Percentiles rank a stretch among this genome's conserved stretches.
phyloP scores from a whole-genome alignment of 2,329 filamentous ascomycete genomes.

The Aaosphaeria pasadenensis region DNA sequence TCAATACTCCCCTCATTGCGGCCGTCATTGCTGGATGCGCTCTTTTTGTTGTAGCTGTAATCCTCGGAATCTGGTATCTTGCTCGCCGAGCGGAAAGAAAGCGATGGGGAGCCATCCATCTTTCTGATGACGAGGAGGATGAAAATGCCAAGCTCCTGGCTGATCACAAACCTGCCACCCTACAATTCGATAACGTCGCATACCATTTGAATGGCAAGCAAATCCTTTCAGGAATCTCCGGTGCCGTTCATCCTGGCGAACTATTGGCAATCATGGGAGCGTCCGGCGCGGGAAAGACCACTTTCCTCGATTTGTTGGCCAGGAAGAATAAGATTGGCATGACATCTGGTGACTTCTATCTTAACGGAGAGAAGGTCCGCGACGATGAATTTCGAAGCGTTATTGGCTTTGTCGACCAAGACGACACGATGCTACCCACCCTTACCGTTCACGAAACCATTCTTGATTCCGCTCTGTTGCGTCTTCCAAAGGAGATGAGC shows the following conservation, averaged over 20 bases:
- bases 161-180: slow-evolving; percentile 84
- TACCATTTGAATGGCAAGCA: slow-evolving; percentile 86
- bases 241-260: slow-evolving; percentile 90
- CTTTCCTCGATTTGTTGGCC: slow-evolving; percentile 91
- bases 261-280: slow-evolving; percentile 97
- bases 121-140: slow-evolving; percentile 80
- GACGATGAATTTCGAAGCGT: slow-evolving; percentile 87
- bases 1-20: slow-evolving; percentile 95
- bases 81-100: slow-evolving; percentile 65
- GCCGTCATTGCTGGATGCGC: slow-evolving; percentile 84
- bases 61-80: slow-evolving; percentile 82
- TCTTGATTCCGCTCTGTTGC: slow-evolving; percentile 84
- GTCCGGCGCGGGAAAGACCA: slow-evolving; percentile 95
- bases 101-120: slow-evolving; percentile 68
- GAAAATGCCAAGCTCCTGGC: slow-evolving; percentile 83
- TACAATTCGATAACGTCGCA: slow-evolving; percentile 84
- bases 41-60: slow-evolving; percentile 83
- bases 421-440: slow-evolving; percentile 94
- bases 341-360: slow-evolving; percentile 76
- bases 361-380: slow-evolving; percentile 87
- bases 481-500: slow-evolving; percentile 91
- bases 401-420: slow-evolving; percentile 95
- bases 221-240: slow-evolving; percentile 76
- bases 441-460: slow-evolving; percentile 98
- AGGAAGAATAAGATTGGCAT: slow-evolving; percentile 92